Evolutionary conservation across 1,139 yeast species (phyloP).

Genomic region (Zhuliangozyma blackwelliae): DNA sequence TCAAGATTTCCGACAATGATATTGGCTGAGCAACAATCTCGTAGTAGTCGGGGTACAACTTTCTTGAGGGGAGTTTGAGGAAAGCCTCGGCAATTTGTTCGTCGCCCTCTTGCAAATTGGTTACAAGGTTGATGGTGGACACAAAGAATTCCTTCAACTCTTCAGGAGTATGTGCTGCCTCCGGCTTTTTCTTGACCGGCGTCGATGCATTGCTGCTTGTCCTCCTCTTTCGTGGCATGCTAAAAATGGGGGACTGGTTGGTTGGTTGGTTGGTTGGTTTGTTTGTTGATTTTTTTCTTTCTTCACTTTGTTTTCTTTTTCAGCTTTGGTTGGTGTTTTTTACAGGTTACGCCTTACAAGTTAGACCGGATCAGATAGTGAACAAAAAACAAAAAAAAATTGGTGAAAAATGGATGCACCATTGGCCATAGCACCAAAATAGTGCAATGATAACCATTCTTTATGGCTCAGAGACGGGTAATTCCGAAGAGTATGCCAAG

Average conservation of each 20-base stretch:
- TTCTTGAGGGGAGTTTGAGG: constrained; percentile 66
- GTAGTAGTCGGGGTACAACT: constrained; percentile 79
- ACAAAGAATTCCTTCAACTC: constrained; percentile 24
- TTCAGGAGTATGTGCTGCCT: constrained; percentile 13
- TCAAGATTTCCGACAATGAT: constrained; percentile 60
- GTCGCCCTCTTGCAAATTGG: constrained; percentile 29
- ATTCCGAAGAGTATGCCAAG: constrained; percentile 81
- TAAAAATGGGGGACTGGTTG: too few species aligned
- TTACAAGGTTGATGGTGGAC: constrained; percentile 22
- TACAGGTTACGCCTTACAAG: too few species aligned
- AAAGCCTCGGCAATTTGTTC: constrained; percentile 49
- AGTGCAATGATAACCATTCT: constrained; percentile 46
- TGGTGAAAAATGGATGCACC: not conserved
- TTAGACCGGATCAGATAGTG: too few species aligned
- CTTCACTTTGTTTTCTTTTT: constrained; percentile 1
- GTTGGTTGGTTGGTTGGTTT: not conserved
- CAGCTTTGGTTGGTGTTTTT: not conserved
- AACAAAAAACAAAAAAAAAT: too few species aligned
- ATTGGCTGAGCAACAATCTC: constrained; percentile 62
- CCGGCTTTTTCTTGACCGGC: constrained; percentile 11
- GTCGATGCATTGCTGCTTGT: constrained; percentile 13
- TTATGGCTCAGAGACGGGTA: constrained; percentile 93
- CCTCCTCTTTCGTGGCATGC: not conserved
- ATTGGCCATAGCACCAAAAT: not conserved
- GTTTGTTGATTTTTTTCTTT: constrained; percentile 4